Evolutionary conservation across 2,329 filamentous ascomycete species (phyloP), one percentile per base, ranked within the genome.

Genomic region (Alternaria arbusti): DNA sequence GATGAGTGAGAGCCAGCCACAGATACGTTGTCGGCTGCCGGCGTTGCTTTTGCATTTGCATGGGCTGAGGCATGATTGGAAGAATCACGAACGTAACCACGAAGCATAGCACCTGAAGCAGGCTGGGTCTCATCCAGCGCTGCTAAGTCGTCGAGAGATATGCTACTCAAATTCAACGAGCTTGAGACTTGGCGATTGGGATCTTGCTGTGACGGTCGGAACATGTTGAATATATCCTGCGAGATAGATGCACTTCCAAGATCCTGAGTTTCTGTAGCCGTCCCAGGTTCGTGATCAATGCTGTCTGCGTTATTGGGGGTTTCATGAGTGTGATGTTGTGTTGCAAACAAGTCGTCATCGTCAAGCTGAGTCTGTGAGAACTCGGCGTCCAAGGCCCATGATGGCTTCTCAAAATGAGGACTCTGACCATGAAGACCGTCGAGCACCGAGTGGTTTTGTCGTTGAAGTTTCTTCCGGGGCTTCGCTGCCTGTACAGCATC

Each of bases 401-500:
- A 20, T 13, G 17, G 12, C 3, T 32, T 36, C 17, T 47, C 20
- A 15, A 40, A n/a, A 10, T 32, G 20, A 15, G 5, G 7, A 12
- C 20, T 30, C 13, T 61, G 26, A 36, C 22, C n/a, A 28, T 60
- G 6, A 11, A 25, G 15, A 12, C 60, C 32, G 9, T 54, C 57
- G 5, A 65, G 46, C 12, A 68, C 54, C 2, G 68, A 67, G 7
- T 63, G 57, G 17, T 69, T 71, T 11, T 68, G 59, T 9, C 73
- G 67, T 30, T 65, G 64, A 22, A 73, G 63, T 28, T 69, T 74
- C 61, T 71, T 76, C 52, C 66, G 70, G 2, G 32, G 25, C 11
- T 54, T 74, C 5, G 13, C 50, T 11, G 11, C 15, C 12, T 23
- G 56, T 25, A 26, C 26, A 26, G 46, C 61, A n/a, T 46, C 67